These are phyloP conservation scores for Suillus brevipes DNA, from an alignment of 768 basidiomycete genomes.

Conservation along the genomic window DNA sequence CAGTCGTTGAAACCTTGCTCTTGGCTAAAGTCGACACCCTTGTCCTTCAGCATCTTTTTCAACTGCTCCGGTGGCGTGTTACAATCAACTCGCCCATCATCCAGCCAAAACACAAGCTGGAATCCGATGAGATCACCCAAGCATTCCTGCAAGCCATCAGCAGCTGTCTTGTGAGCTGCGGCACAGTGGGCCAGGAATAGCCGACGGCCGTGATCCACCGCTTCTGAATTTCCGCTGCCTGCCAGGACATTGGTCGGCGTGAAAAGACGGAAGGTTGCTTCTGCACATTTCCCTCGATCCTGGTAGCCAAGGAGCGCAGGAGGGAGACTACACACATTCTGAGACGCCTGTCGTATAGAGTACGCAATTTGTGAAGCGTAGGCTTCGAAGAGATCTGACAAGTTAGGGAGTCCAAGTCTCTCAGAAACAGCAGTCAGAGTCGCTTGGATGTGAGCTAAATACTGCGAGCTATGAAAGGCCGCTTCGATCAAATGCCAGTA, in stretches of 20 bases:
- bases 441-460: slow-evolving; percentile 39
- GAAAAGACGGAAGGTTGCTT: slow-evolving; percentile 64
- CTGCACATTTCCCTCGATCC: slow-evolving; percentile 64
- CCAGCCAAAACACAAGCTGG: slow-evolving; percentile 51
- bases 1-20: slow-evolving; percentile 35
- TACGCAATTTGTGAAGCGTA: slow-evolving; percentile 78
- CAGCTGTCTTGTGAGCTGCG: slow-evolving; percentile 46
- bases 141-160: slow-evolving; percentile 58
- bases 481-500: slow-evolving; percentile 89
- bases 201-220: slow-evolving; percentile 38
- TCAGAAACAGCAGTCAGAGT: slow-evolving; percentile 62
- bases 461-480: slow-evolving; percentile 35
- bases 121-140: slow-evolving; percentile 72
- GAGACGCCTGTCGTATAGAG: slow-evolving; percentile 53
- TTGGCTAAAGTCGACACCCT: slow-evolving; percentile 31
- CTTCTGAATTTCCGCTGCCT: slow-evolving; percentile 30
- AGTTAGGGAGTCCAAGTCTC: slow-evolving; percentile 62
- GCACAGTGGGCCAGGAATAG: slow-evolving; percentile 66
- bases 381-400: slow-evolving; percentile 69
- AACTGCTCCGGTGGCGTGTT: slow-evolving; percentile 30
- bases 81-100: slow-evolving; percentile 25
- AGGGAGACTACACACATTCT: slow-evolving; percentile 62
- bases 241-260: slow-evolving; percentile 66
- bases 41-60: slow-evolving; percentile 36
- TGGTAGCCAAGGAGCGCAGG: slow-evolving; percentile 75